Conservation (phyloP, 139 green algal species). For the Picochlorum sp. region DNA sequence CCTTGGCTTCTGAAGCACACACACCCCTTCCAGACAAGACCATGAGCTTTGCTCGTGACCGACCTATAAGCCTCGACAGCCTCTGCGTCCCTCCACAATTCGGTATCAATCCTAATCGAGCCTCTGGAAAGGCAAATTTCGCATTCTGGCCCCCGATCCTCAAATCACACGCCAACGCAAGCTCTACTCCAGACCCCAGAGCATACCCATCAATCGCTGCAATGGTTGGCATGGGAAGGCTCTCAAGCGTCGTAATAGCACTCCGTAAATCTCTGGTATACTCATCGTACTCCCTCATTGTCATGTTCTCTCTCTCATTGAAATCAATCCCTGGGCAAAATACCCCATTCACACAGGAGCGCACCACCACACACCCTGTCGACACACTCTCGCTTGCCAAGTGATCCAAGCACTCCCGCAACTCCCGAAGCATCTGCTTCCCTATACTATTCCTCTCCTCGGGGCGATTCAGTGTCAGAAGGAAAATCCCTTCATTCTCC, state of each 20-base stretch:
- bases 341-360: slow-evolving; percentile 45
- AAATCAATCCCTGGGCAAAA: slow-evolving; percentile 68
- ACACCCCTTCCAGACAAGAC: slow-evolving; percentile 62
- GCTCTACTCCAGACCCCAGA: slow-evolving; percentile 71
- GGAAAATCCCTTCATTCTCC: slow-evolving; percentile 49
- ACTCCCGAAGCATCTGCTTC: slow-evolving; percentile 56
- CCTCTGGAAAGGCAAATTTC: slow-evolving; percentile 58
- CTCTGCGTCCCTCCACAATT: slow-evolving; percentile 74
- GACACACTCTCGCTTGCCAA: slow-evolving; percentile 55
- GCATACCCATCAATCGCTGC: slow-evolving; percentile 39
- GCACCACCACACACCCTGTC: slow-evolving; percentile 53
- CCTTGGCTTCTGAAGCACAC: slow-evolving; percentile 27
- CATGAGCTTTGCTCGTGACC: slow-evolving; percentile 63
- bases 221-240: slow-evolving; percentile 37
- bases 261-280: slow-evolving; percentile 60
- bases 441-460: slow-evolving; percentile 64
- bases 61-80: slow-evolving; percentile 64
- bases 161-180: slow-evolving; percentile 76
- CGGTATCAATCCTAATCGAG: slow-evolving; percentile 75
- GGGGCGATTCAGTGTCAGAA: slow-evolving; percentile 48
- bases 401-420: slow-evolving; percentile 44
- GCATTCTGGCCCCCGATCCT: slow-evolving; percentile 37
- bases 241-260: slow-evolving; percentile 50
- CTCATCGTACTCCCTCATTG: slow-evolving; percentile 45
- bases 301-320: slow-evolving; percentile 67